Conservation (phyloP, 257 asterid genomes). For the Echium plantagineum region DNA sequence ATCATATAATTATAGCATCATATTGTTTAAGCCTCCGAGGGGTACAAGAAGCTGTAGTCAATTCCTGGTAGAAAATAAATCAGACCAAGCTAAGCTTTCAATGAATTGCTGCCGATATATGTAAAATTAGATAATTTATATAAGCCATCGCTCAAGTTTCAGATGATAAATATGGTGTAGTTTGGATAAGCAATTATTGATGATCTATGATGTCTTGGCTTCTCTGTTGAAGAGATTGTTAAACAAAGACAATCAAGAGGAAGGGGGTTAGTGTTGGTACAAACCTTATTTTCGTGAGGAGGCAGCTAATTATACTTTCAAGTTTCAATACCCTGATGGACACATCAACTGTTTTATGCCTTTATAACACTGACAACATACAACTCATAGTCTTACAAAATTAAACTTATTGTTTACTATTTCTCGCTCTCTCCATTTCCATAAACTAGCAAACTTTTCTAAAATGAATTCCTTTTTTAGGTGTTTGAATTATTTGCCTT, state of each 20-base stretch:
- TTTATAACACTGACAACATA: not conserved
- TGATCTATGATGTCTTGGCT: too few species aligned
- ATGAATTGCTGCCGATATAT: not conserved
- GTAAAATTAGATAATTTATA: not conserved
- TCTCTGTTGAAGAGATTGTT: too few species aligned
- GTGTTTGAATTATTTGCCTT: slow-evolving; percentile 7
- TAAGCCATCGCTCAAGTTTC: not conserved
- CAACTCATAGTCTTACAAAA: not conserved
- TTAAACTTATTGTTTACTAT: not conserved
- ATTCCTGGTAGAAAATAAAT: not conserved
- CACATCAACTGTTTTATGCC: too few species aligned
- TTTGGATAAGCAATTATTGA: too few species aligned
- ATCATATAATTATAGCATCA: not conserved
- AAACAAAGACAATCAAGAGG: too few species aligned
- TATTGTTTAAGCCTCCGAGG: not conserved
- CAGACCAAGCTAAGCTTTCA: not conserved
- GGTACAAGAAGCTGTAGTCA: not conserved
- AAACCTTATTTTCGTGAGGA: too few species aligned
- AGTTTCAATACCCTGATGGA: too few species aligned
- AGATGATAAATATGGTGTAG: not conserved
- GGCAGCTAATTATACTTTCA: too few species aligned
- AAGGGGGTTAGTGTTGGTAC: too few species aligned
- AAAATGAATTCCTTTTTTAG: slow-evolving; percentile 6
- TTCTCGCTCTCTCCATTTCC: not conserved
- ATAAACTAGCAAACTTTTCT: not conserved